Evolutionary conservation across 148 eudicot species (phyloP).

Genomic region (Salicornia ramosissima): DNA sequence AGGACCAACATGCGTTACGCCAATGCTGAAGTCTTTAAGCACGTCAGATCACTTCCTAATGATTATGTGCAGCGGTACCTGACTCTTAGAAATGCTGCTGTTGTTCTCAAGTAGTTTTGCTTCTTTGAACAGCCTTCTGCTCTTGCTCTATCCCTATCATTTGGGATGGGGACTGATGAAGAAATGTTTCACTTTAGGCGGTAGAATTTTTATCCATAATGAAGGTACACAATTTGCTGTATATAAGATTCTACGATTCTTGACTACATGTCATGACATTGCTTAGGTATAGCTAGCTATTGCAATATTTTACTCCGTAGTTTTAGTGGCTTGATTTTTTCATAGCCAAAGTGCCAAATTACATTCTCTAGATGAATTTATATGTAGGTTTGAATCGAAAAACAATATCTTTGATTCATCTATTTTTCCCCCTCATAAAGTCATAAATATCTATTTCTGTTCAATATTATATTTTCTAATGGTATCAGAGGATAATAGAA

Average conservation of each 20-base stretch:
- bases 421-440: too few relatives aligned
- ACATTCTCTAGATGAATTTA: too few relatives aligned
- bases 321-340: too few relatives aligned
- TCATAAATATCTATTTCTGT: too few relatives aligned
- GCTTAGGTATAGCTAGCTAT: too few relatives aligned
- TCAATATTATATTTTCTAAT: too few relatives aligned
- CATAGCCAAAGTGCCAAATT: too few relatives aligned
- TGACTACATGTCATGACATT: background rate
- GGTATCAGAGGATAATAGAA: too few relatives aligned
- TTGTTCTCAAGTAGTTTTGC: constrained; percentile 51
- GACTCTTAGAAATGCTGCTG: constrained; percentile 90
- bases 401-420: too few relatives aligned
- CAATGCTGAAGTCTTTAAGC: constrained; percentile 76
- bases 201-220: background rate
- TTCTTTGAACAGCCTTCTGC: background rate
- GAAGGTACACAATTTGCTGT: background rate
- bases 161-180: background rate
- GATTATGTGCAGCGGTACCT: constrained; percentile 89
- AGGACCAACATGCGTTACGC: constrained; percentile 93
- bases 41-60: constrained; percentile 73
- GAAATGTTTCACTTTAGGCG: background rate
- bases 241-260: background rate
- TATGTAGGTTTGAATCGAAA: too few relatives aligned
- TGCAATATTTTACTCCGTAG: too few relatives aligned
- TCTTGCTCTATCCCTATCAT: background rate